Evolutionary conservation across 441 rosid species (phyloP).

Genomic region (Brassica hybrid): DNA sequence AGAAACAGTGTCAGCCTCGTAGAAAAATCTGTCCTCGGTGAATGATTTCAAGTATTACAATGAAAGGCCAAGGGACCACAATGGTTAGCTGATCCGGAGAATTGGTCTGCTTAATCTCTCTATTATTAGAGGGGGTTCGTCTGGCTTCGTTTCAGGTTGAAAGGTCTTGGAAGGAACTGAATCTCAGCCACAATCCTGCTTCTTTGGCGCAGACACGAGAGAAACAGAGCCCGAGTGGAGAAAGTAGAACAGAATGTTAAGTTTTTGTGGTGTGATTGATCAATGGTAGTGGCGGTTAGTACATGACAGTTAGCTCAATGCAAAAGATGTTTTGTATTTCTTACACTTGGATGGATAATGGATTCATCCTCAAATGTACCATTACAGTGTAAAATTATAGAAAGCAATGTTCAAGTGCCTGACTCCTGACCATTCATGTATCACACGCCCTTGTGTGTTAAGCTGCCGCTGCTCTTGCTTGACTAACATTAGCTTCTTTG

Average conservation of each 20-base stretch:
- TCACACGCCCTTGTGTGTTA: neutral
- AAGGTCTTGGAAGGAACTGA: conserved; percentile 4
- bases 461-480: neutral
- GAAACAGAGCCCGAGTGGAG: conserved; percentile 6
- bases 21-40: conserved; percentile 6
- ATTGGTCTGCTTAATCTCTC: too few species aligned
- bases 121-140: too few species aligned
- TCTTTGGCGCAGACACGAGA: conserved; percentile 18
- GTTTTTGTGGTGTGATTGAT: conserved; percentile 19
- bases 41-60: neutral
- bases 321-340: conserved; percentile 9
- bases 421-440: neutral
- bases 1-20: conserved; percentile 29
- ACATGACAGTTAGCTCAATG: conserved; percentile 12
- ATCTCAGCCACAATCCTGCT: conserved; percentile 4
- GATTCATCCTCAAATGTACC: conserved; percentile 10
- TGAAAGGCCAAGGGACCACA: neutral
- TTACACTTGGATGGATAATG: conserved; percentile 17
- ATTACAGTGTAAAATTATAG: conserved; percentile 9
- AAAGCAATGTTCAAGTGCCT: neutral
- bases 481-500: neutral
- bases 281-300: conserved; percentile 15
- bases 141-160: conserved; percentile 6
- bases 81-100: too few species aligned
- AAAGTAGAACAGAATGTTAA: conserved; percentile 17